Base-by-base conservation (phyloP, 2,329 filamentous ascomycete genomes). In the Scedosporium boydii region DNA sequence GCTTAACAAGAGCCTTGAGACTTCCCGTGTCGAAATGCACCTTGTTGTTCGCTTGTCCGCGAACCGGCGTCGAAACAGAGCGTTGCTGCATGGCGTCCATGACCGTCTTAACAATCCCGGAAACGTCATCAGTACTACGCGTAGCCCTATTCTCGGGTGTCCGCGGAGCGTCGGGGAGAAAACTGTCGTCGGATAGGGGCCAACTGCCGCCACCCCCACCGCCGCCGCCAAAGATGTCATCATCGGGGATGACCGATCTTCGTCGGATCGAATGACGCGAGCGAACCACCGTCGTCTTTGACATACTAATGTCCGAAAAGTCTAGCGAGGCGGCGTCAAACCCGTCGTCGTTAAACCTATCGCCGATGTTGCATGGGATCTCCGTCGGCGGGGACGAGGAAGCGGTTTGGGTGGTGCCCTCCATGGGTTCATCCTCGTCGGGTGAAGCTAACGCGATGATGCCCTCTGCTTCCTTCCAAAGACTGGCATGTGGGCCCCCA, bases 381-480 rank as follows among this genome's bases (percentile, higher is more conserved):
- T 79, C 76, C 21, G 74, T 69, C 0, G 75, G 75, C 16, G 59
- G 59, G 14, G 72, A 73, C 6, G 71, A 71, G 3, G 74, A 73
- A n/a, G 73, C 72, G 12, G 44, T 38, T 14, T 21, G 26, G 18
- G 73, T 71, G 18, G 73, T 71, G 29, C 75, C 73, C 5, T 74
- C 72, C 46, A 78, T 76, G 5, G 75, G 68, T 58, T 82, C 78
- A 58, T 88, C 85, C 44, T 85, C 83, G 65, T 88, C 86, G 1
- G 86, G 86, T 1, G 86, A 87, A 56, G 90, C 91, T n/a, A 96
- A 77, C 41, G 90, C 88, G 70, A 96, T 95, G 74, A 96, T 93
- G 14, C 89, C 90, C 71, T 95, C 89, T 1, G 91, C 90, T 71
- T 95, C 90, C 68, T 86, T 85, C 89, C 90, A 96, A 57, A 90